Base-by-base conservation (phyloP, 2,329 filamentous ascomycete species). In the Nemania abortiva region DNA sequence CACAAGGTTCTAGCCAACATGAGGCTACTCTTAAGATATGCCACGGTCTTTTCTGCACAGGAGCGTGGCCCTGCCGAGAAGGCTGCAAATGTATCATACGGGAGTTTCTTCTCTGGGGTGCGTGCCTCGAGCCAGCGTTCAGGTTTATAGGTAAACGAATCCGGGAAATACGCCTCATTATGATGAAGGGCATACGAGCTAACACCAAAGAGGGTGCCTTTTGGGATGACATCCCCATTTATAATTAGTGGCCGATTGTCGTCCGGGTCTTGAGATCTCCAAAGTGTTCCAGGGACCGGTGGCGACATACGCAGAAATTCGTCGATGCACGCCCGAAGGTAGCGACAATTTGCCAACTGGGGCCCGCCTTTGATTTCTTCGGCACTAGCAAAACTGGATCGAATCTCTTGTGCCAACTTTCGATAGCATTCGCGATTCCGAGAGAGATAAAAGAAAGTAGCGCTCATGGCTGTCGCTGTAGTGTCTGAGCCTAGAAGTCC, bases 11-110 rank as follows among this genome's bases (percentile, higher is more conserved):
- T 57, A 3, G 61, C 61, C 15, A 64, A 47, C 11, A 57, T 31
- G 6, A 64, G 52, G 24, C 45, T 56, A 2, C 15, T 24, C 42
- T 64, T 37, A 3, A 56, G n/a, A 20, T 64, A 64, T 1, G 61
- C 61, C 61, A 64, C 49, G 39, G 29, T 18, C 31, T 64, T 64
- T 6, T 52, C 61, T 20, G 49, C 24, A 31, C 61, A 64, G 2
- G 49, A 52, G 49, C 49, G 49, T 52, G 49, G 22, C 18, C 49
- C 49, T 22, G 24, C 29, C 10, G 49, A 52, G 13, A 52, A 52
- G n/a, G 49, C 18, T 3, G 49, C 49, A 22, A 52, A 52, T 4
- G 49, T 22, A 20, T 20, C 49, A 13, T 22, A 9, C n/a, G n/a
- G 6, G 4, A 10, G 2, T 52, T 52, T 29, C 49, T 52, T 52